Evolutionary conservation across 768 basidiomycete genomes (phyloP), one percentile per base, ranked within the genome.

Genomic region (Lactarius hatsudake): DNA sequence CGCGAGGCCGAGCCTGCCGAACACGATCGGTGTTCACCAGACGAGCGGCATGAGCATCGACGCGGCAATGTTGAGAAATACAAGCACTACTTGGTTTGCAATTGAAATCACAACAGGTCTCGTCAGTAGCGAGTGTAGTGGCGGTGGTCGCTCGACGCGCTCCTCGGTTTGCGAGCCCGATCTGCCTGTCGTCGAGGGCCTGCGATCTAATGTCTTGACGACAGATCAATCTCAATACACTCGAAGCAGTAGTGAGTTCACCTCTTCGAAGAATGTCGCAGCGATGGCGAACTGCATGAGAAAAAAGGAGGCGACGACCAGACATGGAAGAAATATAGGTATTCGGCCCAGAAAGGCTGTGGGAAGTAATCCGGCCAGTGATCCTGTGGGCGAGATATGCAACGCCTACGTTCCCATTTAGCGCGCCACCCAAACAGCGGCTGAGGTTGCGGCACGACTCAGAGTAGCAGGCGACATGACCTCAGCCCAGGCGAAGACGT

Each of bases 361-460:
- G 63, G 59, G 58, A 74, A 74, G 36, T 64, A 23, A 5, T 30
- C 4, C 6, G 68, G 68, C 57, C 71, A 70, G 30, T 63, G 65
- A 43, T 72, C 73, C 30, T 69, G 65, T 7, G 73, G 73, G 28
- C 71, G 71, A 28, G 72, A 68, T 17, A 73, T 81, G 89, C 86
- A 34, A 91, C 87, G 5, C 87, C 83, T 56, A 32, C 34, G 36
- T 58, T 58, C n/a, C 57, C 57, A 23, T 58, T 58, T 15, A 58
- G 32, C 10, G 36, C 30, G 18, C 57, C 57, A 58, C 20, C 23
- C 9, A 58, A 23, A 12, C 20, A 58, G 36, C 57, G 57, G 15
- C 56, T 20, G 13, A n/a, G 34, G 20, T 20, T 20, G 28, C 28
- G 28, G 28, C 28, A 28, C 28, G 28, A 28, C 5, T 32, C 20